These are phyloP conservation scores for Vararia minispora DNA, from an alignment of 768 basidiomycete genomes.

Conservation along the genomic window DNA sequence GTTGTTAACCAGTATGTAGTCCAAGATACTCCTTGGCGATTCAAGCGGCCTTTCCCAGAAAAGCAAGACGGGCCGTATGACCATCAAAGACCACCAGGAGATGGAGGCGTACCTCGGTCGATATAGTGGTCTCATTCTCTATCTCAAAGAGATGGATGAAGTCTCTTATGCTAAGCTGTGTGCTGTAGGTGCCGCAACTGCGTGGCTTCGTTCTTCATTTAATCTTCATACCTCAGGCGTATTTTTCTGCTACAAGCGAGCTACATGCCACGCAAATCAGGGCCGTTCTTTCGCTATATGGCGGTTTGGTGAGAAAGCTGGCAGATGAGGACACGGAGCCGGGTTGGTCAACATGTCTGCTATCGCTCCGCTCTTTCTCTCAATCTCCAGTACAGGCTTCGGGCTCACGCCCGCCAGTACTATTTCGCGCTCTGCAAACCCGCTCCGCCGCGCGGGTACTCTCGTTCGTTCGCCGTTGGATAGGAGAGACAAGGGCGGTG, in stretches of 20 bases:
- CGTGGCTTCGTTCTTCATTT: background rate
- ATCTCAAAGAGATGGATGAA: slow-evolving; percentile 96
- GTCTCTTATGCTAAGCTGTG: slow-evolving; percentile 78
- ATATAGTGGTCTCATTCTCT: slow-evolving; percentile 84
- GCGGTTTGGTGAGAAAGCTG: slow-evolving; percentile 49
- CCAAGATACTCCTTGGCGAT: slow-evolving; percentile 57
- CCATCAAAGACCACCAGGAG: slow-evolving; percentile 49
- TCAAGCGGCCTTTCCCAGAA: slow-evolving; percentile 42
- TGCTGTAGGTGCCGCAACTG: slow-evolving; percentile 43
- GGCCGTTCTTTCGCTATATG: slow-evolving; percentile 49
- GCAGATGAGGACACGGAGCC: slow-evolving; percentile 66
- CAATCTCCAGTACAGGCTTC: slow-evolving; percentile 11
- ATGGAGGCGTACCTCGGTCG: slow-evolving; percentile 79
- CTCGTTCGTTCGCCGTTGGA: slow-evolving; percentile 74
- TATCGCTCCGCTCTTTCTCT: background rate
- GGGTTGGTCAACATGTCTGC: background rate
- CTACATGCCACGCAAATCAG: slow-evolving; percentile 78
- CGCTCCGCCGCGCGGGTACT: slow-evolving; percentile 76
- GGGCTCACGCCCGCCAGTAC: slow-evolving; percentile 24
- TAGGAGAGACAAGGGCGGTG: slow-evolving; percentile 43
- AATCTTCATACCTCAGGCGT: slow-evolving; percentile 43
- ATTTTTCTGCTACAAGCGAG: slow-evolving; percentile 79
- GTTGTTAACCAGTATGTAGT: slow-evolving; percentile 26
- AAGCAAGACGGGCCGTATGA: slow-evolving; percentile 31
- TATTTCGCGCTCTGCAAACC: slow-evolving; percentile 37